Evolutionary conservation across 2,329 filamentous ascomycete genomes (phyloP).

Genomic region (Aspergillus alliaceus): DNA sequence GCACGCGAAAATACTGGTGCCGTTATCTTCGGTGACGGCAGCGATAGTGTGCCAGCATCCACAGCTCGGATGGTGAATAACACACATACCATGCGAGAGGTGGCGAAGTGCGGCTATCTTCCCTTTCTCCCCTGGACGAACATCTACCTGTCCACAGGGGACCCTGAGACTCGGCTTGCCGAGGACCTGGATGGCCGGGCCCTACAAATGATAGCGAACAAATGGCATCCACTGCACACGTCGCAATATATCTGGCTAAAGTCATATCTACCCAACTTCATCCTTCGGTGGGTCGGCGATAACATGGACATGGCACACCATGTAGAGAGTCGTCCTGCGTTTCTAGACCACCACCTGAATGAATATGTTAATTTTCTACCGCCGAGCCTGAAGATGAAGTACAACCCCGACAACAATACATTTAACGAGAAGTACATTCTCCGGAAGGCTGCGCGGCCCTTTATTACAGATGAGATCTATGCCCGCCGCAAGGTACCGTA

Average conservation of each 20-base stretch:
- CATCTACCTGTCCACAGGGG: neutral
- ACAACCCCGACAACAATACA: constrained; percentile 10
- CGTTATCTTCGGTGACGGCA: neutral
- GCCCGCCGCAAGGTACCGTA: constrained; percentile 52
- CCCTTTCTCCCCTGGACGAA: constrained; percentile 23
- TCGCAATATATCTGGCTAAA: constrained; percentile 41
- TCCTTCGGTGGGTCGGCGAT: constrained; percentile 47
- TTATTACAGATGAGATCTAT: constrained; percentile 55
- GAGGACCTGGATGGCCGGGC: constrained; percentile 27
- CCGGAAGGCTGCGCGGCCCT: constrained; percentile 51
- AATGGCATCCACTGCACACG: constrained; percentile 45
- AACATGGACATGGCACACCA: constrained; percentile 32
- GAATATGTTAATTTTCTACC: constrained; percentile 24
- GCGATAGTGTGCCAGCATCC: too few species aligned
- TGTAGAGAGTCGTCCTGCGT: constrained; percentile 24
- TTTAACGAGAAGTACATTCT: constrained; percentile 54
- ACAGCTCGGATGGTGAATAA: constrained; percentile 1
- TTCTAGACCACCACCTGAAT: constrained; percentile 32
- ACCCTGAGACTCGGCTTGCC: constrained; percentile 15
- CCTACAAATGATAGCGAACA: constrained; percentile 26
- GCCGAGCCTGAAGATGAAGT: constrained; percentile 30
- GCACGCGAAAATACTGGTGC: too few species aligned
- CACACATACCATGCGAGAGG: neutral
- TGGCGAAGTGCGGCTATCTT: neutral
- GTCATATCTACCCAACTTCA: constrained; percentile 36